Evolutionary conservation across 2,329 filamentous ascomycete species (phyloP).

Genomic region (Tolypocladium tropicale): DNA sequence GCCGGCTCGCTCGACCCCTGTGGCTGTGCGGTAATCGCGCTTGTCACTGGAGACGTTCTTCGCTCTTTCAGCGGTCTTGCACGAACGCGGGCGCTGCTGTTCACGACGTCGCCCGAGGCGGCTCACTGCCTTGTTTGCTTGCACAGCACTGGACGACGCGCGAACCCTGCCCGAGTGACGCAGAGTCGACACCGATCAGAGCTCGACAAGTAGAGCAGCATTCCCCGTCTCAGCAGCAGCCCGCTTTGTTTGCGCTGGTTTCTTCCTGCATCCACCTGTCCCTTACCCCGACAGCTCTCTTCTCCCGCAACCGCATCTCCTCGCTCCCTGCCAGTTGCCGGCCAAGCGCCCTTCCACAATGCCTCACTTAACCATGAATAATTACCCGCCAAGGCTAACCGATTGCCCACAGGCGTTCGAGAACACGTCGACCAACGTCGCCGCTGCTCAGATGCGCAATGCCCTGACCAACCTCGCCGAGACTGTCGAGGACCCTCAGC

Average conservation of each 20-base stretch:
- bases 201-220: background rate
- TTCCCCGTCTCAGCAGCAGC: background rate
- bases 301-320: background rate
- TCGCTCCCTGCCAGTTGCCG: background rate
- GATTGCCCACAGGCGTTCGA: constrained; percentile 69
- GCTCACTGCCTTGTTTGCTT: background rate
- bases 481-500: constrained; percentile 69
- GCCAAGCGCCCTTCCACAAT: background rate
- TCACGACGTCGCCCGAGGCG: background rate
- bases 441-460: constrained; percentile 98
- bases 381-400: constrained; percentile 15
- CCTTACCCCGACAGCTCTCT: no score
- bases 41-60: background rate
- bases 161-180: background rate
- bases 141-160: background rate
- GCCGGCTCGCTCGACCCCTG: background rate
- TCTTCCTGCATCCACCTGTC: background rate
- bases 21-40: background rate
- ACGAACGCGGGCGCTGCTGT: background rate
- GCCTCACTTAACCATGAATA: background rate
- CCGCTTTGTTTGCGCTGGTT: background rate
- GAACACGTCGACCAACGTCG: constrained; percentile 97
- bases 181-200: background rate
- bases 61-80: background rate
- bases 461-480: constrained; percentile 86